phyloP scores from a whole-genome alignment of 2,329 filamentous ascomycete species.

The Fusarium dlaminii region DNA sequence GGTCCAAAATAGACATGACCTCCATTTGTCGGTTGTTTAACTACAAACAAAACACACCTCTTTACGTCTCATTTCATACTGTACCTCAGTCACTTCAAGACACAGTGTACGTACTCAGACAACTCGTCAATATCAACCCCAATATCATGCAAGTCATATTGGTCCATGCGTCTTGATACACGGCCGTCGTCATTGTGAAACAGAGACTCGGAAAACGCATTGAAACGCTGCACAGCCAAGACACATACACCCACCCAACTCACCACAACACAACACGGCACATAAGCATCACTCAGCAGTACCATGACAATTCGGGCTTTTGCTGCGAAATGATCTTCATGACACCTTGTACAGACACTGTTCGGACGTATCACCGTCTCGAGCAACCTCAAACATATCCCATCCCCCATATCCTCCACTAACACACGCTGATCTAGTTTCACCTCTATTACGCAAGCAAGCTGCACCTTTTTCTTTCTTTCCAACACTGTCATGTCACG shows the following conservation, averaged over 20 bases:
- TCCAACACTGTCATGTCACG: not conserved
- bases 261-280: too few species aligned
- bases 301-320: conserved; percentile 27
- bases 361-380: conserved; percentile 19
- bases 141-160: conserved; percentile 13
- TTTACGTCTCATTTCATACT: not conserved
- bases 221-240: conserved; percentile 9
- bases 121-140: not conserved
- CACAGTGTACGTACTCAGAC: not conserved
- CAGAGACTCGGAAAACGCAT: conserved; percentile 24
- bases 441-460: not conserved
- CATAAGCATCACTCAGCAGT: not conserved
- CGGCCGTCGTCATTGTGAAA: conserved; percentile 24
- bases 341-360: conserved; percentile 15
- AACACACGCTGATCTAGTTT: conserved; percentile 23
- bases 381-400: conserved; percentile 24
- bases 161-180: not conserved
- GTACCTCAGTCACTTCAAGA: not conserved
- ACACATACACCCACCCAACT: conserved; percentile 11
- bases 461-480: not conserved
- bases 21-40: not conserved
- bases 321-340: conserved; percentile 28
- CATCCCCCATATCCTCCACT: not conserved
- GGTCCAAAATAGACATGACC: not conserved
- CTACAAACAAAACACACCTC: not conserved